These are phyloP conservation scores for Podaxis pistillaris DNA, from an alignment of 768 basidiomycete genomes.

Conservation along the genomic window DNA sequence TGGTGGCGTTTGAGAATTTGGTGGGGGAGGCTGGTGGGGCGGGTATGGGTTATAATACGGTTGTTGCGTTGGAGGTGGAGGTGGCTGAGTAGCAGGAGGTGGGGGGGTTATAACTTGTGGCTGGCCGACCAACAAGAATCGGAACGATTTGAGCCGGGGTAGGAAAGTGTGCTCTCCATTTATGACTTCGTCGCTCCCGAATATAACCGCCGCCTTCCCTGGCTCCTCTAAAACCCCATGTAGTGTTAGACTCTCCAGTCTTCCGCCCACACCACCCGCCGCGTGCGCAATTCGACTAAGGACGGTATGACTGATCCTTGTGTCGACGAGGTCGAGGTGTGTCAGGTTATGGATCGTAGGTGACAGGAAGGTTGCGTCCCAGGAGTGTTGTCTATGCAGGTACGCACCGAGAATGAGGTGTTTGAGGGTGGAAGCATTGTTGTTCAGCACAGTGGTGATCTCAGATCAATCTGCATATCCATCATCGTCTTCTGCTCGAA, in stretches of 20 bases:
- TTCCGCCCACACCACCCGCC: conserved; percentile 30
- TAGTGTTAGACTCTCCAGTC: conserved; percentile 57
- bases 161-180: conserved; percentile 58
- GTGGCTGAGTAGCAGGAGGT: conserved; percentile 27
- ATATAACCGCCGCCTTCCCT: conserved; percentile 54
- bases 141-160: conserved; percentile 60
- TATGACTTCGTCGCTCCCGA: conserved; percentile 60
- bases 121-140: conserved; percentile 63
- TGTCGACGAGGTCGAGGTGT: conserved; percentile 69
- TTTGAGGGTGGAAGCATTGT: conserved; percentile 52
- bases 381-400: conserved; percentile 60
- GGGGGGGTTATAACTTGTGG: conserved; percentile 1
- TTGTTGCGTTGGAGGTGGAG: conserved; percentile 35
- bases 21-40: neutral
- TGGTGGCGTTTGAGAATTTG: neutral
- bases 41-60: neutral
- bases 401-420: conserved; percentile 73
- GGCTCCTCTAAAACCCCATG: conserved; percentile 67
- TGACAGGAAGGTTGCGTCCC: conserved; percentile 65
- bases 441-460: conserved; percentile 60
- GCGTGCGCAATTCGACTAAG: conserved; percentile 64
- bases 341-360: conserved; percentile 64
- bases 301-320: conserved; percentile 62
- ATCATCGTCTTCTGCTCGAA: conserved; percentile 70
- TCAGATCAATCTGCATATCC: conserved; percentile 71